Base-by-base conservation (phyloP, 1,284 basidiomycete species). In the Pseudozyma hubeiensis region DNA sequence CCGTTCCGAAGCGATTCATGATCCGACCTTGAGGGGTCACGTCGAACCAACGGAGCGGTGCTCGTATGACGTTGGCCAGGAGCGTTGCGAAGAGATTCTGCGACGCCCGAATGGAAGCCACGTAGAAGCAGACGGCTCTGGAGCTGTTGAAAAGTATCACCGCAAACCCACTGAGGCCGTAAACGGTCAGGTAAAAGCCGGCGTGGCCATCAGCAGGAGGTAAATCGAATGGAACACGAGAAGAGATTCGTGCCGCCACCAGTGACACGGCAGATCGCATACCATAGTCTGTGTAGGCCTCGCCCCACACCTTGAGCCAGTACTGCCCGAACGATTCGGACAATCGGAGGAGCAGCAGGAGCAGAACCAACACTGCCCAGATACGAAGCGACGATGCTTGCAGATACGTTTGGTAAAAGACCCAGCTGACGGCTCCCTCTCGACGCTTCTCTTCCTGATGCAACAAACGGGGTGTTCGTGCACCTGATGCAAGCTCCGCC, bases 1-100 rank as follows among this genome's bases (percentile, higher is more conserved):
- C 84, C 31, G 72, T 74, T 4, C 78, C 75, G 45, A 85, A 83
- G 4, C 84, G 77, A 13, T 84, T 80, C 43, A 73, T 67, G 53
- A 85, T 74, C 0, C 78, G 67, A 1, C 82, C 83, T 5, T 69
- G 35, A 4, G 83, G 82, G 0, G 77, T 81, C 17, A 73, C 53
- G 47, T 85, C 83, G 51, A 82, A 82, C 70, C 72, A 84, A 4
- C 81, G 68, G 0, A 81, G 51, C 4, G 78, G 76, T 0, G 83
- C 80, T 1, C 69, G 41, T 7, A 84, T 64, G 11, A 84, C 75
- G 8, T 73, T 71, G 17, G 52, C 46, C 16, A 84, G 72, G 4
- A 84, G 70, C 24, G 55, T 53, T 11, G 61, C 29, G 44, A 81
- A 84, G 30, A 84, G 62, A 3, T 58, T 54, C 13, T 78, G 81